Evolutionary conservation across 371 early-diverging fungal species (phyloP), one percentile per base, ranked within the genome.

Genomic region (Actinomucor elegans): DNA sequence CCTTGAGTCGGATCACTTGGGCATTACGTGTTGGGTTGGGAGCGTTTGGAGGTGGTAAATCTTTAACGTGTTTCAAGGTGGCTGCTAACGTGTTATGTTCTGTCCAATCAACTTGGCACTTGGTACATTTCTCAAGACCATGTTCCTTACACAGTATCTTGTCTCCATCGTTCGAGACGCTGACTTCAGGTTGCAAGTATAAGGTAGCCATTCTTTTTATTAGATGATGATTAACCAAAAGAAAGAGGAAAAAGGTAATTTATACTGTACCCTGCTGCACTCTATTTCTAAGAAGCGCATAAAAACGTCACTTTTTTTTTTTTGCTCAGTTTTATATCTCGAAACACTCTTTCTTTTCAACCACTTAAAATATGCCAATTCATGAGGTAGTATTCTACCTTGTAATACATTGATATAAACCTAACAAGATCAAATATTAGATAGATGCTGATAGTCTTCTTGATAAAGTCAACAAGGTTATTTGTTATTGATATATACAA

Each of bases 31-130:
- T 75, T 14, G 87, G 87, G 53, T 85, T 86, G 20, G 76, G 66
- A 14, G 72, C 71, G 56, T 82, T 82, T 14, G 92, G 89, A 26
- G 88, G 85, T 28, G 92, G 92, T 14, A 90, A 52, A 5, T 83
- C 82, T 45, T 74, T 71, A 36, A 71, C 71, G 24, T 70, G 74
- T 14, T 73, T 73, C 9, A 87, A 59, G 32, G 75, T 81, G 18
- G 75, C 61, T 2, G 85, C 71, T 10, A 86, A 56, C 15, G 61
- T 56, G 48, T 88, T 85, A 50, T 77, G 78, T 23, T 69, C 67
- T 6, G 67, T 66, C 69, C 77, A 80, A 48, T 85, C 82, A 3
- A 65, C 57, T 32, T 66, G 49, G 52, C 85, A 85, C 5, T 62
- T 61, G 2, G 42, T 34, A 41, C 85, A 85, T 5, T 74, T 68